Conservation (phyloP, 1,139 yeast genomes). For the Nakaseomyces bracarensis region DNA sequence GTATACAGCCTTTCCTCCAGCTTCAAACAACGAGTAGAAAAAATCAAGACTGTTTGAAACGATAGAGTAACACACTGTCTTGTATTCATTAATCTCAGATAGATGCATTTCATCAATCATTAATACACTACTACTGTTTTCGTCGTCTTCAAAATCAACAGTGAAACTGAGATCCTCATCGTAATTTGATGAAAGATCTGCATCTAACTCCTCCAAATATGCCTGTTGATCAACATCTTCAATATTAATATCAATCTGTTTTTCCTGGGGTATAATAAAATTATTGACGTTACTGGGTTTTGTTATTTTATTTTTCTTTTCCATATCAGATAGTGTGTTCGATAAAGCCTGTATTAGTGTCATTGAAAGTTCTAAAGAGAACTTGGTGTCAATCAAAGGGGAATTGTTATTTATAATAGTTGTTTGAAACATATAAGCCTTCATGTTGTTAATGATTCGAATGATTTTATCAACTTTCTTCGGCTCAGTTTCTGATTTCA, state of each 20-base stretch:
- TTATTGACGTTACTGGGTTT: conserved; percentile 1
- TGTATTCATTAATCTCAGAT: conserved; percentile 7
- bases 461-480: not conserved
- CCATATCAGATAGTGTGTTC: not conserved
- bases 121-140: not conserved
- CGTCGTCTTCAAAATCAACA: conserved; percentile 8
- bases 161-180: conserved; percentile 10
- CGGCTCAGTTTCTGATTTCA: not conserved
- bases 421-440: conserved; percentile 1
- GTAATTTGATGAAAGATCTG: conserved; percentile 7
- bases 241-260: conserved; percentile 1
- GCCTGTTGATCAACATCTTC: conserved; percentile 16
- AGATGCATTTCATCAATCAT: conserved; percentile 8
- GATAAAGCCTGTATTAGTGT: not conserved
- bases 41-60: not conserved
- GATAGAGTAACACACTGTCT: not conserved
- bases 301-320: not conserved
- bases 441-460: conserved; percentile 1
- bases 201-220: conserved; percentile 16
- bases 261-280: conserved; percentile 1
- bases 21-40: not conserved
- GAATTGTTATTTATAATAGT: not conserved
- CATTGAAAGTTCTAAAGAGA: not conserved
- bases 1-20: not conserved
- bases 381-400: not conserved